A percentile compares a stretch with the other conserved stretches of the same genome.
These are phyloP conservation scores for Tricholoma matsutake DNA, from an alignment of 768 basidiomycete genomes.

Conservation along the genomic window DNA sequence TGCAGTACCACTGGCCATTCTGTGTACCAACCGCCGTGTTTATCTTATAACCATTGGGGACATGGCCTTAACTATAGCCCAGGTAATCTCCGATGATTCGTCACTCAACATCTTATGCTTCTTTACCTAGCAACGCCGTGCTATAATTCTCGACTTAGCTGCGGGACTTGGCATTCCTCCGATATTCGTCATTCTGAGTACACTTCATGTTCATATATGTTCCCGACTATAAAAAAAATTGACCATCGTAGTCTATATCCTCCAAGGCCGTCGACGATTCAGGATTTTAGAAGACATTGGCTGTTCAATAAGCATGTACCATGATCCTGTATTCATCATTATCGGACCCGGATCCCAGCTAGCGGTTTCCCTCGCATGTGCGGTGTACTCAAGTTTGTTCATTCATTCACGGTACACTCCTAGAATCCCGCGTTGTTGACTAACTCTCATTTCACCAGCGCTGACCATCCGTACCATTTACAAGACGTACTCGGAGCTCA, in stretches of 20 bases:
- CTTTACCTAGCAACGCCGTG: slow-evolving; percentile 4
- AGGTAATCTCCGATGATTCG: neutral
- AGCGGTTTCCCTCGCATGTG: neutral
- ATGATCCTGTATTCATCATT: neutral
- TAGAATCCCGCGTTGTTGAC: too few species aligned
- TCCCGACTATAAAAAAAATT: too few species aligned
- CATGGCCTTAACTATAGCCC: neutral
- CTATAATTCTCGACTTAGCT: slow-evolving; percentile 1
- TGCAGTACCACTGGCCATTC: neutral
- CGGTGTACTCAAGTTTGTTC: neutral
- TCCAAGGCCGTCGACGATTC: neutral
- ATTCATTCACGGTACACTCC: too few species aligned
- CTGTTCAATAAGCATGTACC: neutral
- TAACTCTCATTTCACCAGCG: neutral
- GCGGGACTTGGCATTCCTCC: slow-evolving; percentile 1
- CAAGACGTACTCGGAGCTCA: neutral
- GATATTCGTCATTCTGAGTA: slow-evolving; percentile 1
- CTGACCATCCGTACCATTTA: slow-evolving; percentile 2
- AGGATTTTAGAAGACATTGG: slow-evolving; percentile 1
- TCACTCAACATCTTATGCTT: neutral
- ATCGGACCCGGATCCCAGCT: neutral
- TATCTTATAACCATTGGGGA: neutral
- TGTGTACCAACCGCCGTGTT: neutral
- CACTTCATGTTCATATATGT: too few species aligned
- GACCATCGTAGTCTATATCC: slow-evolving; percentile 2